A percentile compares a stretch with the other conserved stretches of the same genome.
Evolutionary conservation across 371 early-diverging fungal species (phyloP).

Genomic region (Mucor racemosus): DNA sequence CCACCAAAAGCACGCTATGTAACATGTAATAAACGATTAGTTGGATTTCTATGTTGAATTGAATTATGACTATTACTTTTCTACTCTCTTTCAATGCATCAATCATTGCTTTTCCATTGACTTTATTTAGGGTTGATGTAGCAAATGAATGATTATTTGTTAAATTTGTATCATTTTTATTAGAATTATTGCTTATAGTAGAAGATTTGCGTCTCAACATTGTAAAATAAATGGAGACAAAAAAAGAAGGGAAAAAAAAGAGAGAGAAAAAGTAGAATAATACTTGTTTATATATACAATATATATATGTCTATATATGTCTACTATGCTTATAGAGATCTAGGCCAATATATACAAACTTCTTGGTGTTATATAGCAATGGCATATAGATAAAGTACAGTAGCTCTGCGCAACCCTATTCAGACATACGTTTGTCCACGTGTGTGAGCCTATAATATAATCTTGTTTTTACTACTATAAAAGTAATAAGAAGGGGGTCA

Average conservation of each 20-base stretch:
- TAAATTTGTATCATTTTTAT: conserved; percentile 9
- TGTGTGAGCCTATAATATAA: not conserved
- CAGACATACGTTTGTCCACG: conserved; percentile 21
- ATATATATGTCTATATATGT: conserved; percentile 5
- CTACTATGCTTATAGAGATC: conserved; percentile 7
- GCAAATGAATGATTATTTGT: not conserved
- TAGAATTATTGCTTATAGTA: conserved; percentile 15
- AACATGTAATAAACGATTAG: not conserved
- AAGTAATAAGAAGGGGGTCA: not conserved
- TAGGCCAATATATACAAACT: conserved; percentile 4
- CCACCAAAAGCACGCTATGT: conserved; percentile 28
- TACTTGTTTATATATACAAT: not conserved
- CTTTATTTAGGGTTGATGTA: conserved; percentile 16
- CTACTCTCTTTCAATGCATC: conserved; percentile 27
- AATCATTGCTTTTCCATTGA: conserved; percentile 25
- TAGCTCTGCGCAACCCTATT: conserved; percentile 15
- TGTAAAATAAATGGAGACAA: not conserved
- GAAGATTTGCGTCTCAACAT: conserved; percentile 34
- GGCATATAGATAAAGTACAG: not conserved
- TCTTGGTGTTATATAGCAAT: not conserved
- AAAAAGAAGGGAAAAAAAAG: conserved; percentile 13
- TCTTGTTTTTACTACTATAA: not conserved
- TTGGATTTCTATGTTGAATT: not conserved
- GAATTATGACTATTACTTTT: conserved; percentile 17
- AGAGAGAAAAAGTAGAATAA: conserved; percentile 2